Evolutionary conservation across 176 grass and related monocot genomes (phyloP).

Genomic region (Bromus sterilis): DNA sequence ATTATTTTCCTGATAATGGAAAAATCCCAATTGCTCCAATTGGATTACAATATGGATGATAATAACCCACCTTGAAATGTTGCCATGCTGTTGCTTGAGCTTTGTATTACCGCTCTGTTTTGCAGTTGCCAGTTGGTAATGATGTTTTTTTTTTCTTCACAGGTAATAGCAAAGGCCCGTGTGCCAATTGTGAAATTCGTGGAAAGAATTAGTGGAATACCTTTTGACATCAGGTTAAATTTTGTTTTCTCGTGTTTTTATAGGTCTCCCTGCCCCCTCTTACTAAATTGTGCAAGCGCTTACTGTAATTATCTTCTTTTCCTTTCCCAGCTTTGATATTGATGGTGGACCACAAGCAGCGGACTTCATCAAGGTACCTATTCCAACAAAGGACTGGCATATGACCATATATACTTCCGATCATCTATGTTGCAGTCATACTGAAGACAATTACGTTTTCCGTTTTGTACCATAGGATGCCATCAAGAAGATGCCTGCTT

Average conservation of each 20-base stretch:
- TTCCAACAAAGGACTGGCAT: not conserved
- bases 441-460: not conserved
- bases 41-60: not conserved
- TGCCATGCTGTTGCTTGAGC: not conserved
- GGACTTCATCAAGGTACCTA: constrained; percentile 89
- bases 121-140: not conserved
- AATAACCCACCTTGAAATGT: not conserved
- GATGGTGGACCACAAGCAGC: constrained; percentile 88
- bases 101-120: not conserved
- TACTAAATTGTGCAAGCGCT: not conserved
- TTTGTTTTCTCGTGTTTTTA: constrained; percentile 6
- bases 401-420: not conserved
- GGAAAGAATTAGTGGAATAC: constrained; percentile 78
- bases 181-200: constrained; percentile 97
- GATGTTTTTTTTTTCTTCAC: constrained; percentile 19
- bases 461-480: constrained; percentile 46
- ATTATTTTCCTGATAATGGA: not conserved
- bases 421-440: not conserved
- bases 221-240: constrained; percentile 90
- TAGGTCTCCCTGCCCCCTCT: not conserved
- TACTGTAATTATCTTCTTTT: constrained; percentile 12
- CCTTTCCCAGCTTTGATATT: constrained; percentile 75
- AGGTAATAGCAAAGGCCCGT: constrained; percentile 99
- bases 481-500: constrained; percentile 79
- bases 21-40: not conserved